Evolutionary conservation across 208 protist genomes (phyloP).

Genomic region (Trypanosoma rangeli): DNA sequence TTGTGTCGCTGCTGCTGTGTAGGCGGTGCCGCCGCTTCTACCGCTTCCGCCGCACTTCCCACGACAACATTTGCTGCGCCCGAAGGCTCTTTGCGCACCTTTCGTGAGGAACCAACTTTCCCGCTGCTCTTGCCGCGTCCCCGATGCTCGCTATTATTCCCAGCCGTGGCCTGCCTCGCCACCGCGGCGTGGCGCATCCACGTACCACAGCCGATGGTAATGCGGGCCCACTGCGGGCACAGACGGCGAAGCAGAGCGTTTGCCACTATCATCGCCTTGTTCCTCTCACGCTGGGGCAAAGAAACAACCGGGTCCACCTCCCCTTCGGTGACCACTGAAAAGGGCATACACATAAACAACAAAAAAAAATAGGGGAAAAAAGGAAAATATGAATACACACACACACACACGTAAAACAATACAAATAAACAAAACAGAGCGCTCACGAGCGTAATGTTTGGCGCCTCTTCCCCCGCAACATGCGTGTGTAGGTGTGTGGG

Average conservation of each 20-base stretch:
- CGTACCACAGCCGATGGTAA: not conserved
- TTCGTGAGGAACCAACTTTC: not conserved
- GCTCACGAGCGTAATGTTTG: not conserved
- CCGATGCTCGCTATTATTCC: not conserved
- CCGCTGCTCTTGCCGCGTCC: conserved; percentile 4
- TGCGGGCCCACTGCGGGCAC: not conserved
- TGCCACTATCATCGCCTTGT: not conserved
- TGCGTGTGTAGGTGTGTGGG: not conserved
- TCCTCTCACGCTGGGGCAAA: not conserved
- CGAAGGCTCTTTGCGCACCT: not conserved
- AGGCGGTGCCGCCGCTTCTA: not conserved
- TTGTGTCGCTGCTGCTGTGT: not conserved
- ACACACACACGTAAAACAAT: not conserved
- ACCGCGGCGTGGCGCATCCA: conserved; percentile 1
- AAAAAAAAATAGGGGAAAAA: conserved; percentile 8
- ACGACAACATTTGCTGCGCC: not conserved
- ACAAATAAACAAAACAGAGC: not conserved
- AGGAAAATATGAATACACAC: not conserved
- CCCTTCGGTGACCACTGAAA: not conserved
- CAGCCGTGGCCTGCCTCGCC: conserved; percentile 4
- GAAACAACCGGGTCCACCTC: not conserved
- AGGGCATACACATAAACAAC: not conserved
- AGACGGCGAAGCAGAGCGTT: not conserved
- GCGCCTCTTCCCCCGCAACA: not conserved
- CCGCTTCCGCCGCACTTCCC: not conserved